phyloP scores from a whole-genome alignment of 2,329 filamentous ascomycete species.

The Colletotrichum tanaceti region DNA sequence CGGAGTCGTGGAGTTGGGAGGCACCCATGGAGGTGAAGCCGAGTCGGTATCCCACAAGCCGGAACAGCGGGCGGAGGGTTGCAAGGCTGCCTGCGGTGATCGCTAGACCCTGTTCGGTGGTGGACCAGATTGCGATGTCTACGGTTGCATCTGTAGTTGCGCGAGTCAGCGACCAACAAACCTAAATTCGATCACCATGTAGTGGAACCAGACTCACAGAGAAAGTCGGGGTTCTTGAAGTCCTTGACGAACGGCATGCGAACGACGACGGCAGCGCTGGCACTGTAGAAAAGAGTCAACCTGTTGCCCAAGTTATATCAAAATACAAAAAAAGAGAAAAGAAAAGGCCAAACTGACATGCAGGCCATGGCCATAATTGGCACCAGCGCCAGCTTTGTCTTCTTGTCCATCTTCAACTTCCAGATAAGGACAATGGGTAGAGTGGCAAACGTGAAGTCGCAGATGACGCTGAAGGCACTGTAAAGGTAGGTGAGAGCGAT shows the following conservation, averaged over 20 bases:
- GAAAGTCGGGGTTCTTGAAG: conserved; percentile 56
- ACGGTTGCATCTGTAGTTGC: conserved; percentile 51
- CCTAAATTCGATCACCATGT: not conserved
- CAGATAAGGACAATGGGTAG: conserved; percentile 66
- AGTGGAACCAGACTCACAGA: conserved; percentile 50
- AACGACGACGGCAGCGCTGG: conserved; percentile 57
- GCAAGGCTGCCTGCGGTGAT: conserved; percentile 61
- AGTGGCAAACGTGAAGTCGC: conserved; percentile 65
- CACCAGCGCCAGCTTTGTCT: conserved; percentile 64
- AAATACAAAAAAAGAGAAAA: no score
- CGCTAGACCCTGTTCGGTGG: conserved; percentile 60
- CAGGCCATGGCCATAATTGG: conserved; percentile 68
- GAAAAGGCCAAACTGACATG: conserved; percentile 50
- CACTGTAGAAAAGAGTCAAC: conserved; percentile 46
- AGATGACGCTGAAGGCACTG: conserved; percentile 60
- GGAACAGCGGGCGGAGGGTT: conserved; percentile 59
- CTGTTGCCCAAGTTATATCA: not conserved
- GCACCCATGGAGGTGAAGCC: conserved; percentile 43
- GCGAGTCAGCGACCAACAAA: conserved; percentile 26
- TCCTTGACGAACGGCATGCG: conserved; percentile 54
- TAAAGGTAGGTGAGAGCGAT: conserved; percentile 65
- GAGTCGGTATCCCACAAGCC: conserved; percentile 49
- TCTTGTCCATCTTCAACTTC: conserved; percentile 65
- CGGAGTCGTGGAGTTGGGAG: conserved; percentile 25
- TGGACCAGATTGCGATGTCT: conserved; percentile 63